These are phyloP conservation scores for Vitis labrusca DNA, from an alignment of 164 flowering plant species.

Conservation along the genomic window DNA sequence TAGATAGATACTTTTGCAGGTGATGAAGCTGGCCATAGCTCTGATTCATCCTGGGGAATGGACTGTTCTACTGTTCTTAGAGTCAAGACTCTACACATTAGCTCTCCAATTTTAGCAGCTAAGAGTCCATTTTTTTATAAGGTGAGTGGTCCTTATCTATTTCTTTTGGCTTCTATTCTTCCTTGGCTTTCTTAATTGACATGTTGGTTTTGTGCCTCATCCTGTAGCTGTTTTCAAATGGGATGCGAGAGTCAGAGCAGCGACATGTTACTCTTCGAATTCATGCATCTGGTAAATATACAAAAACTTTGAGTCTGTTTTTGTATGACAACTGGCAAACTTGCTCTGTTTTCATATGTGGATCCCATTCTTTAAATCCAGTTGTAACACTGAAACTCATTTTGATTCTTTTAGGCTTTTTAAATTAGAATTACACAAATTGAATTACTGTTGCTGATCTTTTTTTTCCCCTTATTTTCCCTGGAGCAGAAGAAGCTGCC, in stretches of 20 bases:
- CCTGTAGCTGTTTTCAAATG: conserved; percentile 35
- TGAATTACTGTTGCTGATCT: background rate
- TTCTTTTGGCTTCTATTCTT: background rate
- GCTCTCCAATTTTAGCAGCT: conserved; percentile 55
- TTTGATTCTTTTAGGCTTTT: background rate
- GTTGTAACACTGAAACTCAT: too few species aligned
- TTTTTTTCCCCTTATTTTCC: background rate
- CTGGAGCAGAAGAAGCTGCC: conserved; percentile 44
- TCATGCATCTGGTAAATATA: conserved; percentile 33
- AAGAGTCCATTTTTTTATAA: conserved; percentile 51
- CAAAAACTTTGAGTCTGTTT: background rate
- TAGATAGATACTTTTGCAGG: conserved; percentile 14
- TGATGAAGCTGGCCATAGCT: conserved; percentile 21
- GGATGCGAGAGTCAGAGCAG: conserved; percentile 47
- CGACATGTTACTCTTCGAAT: conserved; percentile 40
- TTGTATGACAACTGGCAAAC: background rate
- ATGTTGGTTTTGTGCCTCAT: background rate
- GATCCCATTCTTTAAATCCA: too few species aligned
- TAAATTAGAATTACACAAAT: background rate
- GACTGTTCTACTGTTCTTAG: conserved; percentile 30
- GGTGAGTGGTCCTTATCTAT: conserved; percentile 16
- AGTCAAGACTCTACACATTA: conserved; percentile 36
- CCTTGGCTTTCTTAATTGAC: background rate
- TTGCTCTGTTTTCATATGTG: too few species aligned
- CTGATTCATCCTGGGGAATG: conserved; percentile 25